Percentiles rank a stretch among this genome's conserved stretches.
phyloP scores from a whole-genome alignment of 495 filamentous ascomycete species.

The Cetradonia linearis region DNA sequence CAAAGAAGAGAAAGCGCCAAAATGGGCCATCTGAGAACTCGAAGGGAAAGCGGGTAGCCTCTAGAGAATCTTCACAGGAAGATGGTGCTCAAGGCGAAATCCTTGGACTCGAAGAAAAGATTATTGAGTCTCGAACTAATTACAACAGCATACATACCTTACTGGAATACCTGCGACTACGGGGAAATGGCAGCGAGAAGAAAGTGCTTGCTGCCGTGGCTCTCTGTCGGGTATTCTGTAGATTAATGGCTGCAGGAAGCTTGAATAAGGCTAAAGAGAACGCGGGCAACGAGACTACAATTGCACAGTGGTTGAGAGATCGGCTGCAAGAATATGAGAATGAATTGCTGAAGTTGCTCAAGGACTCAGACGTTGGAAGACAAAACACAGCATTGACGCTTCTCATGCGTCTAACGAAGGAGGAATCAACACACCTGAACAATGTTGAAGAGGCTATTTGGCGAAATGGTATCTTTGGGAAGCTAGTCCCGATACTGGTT shows the following conservation, averaged over 20 bases:
- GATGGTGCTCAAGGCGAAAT: constrained; percentile 45
- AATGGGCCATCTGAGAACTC: not conserved
- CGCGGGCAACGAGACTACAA: constrained; percentile 60
- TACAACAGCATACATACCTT: constrained; percentile 86
- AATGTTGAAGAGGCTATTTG: constrained; percentile 54
- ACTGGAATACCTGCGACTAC: constrained; percentile 43
- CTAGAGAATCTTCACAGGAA: constrained; percentile 20
- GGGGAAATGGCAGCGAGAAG: constrained; percentile 32
- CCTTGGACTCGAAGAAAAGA: constrained; percentile 60
- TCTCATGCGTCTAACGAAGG: constrained; percentile 74
- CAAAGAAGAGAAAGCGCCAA: constrained; percentile 11
- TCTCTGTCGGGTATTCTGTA: constrained; percentile 80
- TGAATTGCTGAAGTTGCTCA: constrained; percentile 44
- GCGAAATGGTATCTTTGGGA: constrained; percentile 49
- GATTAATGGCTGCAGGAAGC: constrained; percentile 65
- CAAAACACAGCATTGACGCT: constrained; percentile 59
- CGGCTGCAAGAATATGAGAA: constrained; percentile 59
- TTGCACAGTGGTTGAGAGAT: constrained; percentile 70
- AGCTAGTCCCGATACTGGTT: constrained; percentile 54
- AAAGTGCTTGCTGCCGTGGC: constrained; percentile 57
- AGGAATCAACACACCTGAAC: constrained; percentile 53
- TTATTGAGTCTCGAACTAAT: constrained; percentile 72
- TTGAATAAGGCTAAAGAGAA: constrained; percentile 51
- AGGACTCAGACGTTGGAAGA: constrained; percentile 36
- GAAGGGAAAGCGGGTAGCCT: constrained; percentile 37